Evolutionary conservation across 75 land plant genomes (phyloP), one percentile per base, ranked within the genome.

Genomic region (Azolla pinnata): DNA sequence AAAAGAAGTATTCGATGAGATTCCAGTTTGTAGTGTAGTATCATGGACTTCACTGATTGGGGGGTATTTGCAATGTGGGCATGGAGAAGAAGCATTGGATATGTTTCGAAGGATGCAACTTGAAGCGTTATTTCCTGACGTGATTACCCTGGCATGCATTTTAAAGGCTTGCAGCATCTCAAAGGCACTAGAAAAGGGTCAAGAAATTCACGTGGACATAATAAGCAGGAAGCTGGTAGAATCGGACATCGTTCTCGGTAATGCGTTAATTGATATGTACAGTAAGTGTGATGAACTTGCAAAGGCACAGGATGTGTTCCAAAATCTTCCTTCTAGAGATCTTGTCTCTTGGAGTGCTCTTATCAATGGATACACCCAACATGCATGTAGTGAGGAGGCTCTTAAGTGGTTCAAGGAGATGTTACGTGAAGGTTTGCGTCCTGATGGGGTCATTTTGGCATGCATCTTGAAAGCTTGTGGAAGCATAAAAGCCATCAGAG

Each of bases 391-490:
- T 19, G 26, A 23, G 57, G 63, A 61, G 21, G 88, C 77, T 4
- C 10, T 87, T 26, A 14, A 5, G 21, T 58, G 33, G 4, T 83
- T 80, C 52, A 23, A 66, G 5, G 44, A 56, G 50, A 53, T 86
- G 33, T 61, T 53, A 2, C 19, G 59, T 2, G 52, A 60, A 8
- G 73, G 74, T 0, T 50, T 67, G 32, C 32, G 45, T 26, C 74
- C 81, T 0, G 61, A 85, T 57, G 46, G 46, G 31, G 64, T 73
- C 25, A 71, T 83, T 0, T 61, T 75, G 32, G 68, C 61, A 1
- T 73, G 81, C 54, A 62, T 71, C 19, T 54, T 83, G 48, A 76
- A 83, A 38, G 42, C 42, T 38, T 38, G 42, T 38, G 42, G 10
- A 7, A 38, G 42, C 14, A 14, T 14, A 38, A 14, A 14, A 7